phyloP scores from a whole-genome alignment of 2,329 filamentous ascomycete species.

The Talaromyces funiculosus region DNA sequence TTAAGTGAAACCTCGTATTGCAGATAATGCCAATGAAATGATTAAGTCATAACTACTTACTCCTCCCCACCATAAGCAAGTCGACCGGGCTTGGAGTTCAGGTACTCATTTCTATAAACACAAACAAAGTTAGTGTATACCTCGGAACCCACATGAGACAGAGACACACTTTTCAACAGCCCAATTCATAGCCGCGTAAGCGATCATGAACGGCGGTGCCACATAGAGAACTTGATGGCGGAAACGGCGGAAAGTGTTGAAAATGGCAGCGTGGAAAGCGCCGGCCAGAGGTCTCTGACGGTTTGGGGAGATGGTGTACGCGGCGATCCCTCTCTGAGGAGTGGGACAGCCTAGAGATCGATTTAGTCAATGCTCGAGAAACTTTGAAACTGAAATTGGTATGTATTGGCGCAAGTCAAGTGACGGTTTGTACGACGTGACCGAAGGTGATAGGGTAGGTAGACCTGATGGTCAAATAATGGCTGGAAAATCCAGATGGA shows the following conservation, averaged over 20 bases:
- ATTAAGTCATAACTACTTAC: slow-evolving; percentile 19
- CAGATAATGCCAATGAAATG: slow-evolving; percentile 15
- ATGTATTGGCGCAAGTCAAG: neutral
- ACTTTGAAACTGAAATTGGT: neutral
- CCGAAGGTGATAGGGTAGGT: neutral
- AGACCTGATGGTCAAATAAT: no score
- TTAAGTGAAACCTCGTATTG: neutral
- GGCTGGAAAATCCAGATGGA: neutral
- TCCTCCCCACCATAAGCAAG: slow-evolving; percentile 28
- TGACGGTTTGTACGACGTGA: neutral
- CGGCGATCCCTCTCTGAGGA: slow-evolving; percentile 56
- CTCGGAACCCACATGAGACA: neutral
- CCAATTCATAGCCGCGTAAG: slow-evolving; percentile 84
- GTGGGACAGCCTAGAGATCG: slow-evolving; percentile 28
- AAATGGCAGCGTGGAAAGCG: slow-evolving; percentile 72
- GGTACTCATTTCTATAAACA: slow-evolving; percentile 42
- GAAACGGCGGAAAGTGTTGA: slow-evolving; percentile 90
- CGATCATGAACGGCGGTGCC: slow-evolving; percentile 68
- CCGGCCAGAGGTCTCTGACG: slow-evolving; percentile 83
- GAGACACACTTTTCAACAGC: slow-evolving; percentile 72
- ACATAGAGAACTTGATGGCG: slow-evolving; percentile 84
- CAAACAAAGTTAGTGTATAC: neutral
- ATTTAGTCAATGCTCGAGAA: neutral
- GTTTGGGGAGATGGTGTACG: slow-evolving; percentile 78
- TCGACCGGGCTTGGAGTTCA: slow-evolving; percentile 47